These are phyloP conservation scores for Kernera saxatilis DNA, from an alignment of 345 rosid species.

Conservation along the genomic window DNA sequence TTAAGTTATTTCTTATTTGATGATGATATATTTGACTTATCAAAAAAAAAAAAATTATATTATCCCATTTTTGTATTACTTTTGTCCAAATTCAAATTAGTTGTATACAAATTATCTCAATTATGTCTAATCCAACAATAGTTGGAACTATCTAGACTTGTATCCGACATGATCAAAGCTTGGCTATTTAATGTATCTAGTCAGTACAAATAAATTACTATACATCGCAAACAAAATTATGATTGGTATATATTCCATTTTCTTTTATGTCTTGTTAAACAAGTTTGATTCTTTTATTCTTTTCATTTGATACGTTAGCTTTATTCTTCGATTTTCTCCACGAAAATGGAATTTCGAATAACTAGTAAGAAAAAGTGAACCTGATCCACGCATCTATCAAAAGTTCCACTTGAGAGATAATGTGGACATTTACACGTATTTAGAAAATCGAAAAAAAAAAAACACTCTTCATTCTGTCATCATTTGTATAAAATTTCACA, in stretches of 20 bases:
- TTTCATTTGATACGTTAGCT: neutral
- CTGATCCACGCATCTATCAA: neutral
- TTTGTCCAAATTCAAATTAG: neutral
- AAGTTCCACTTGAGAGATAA: too few relatives aligned
- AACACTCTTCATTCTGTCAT: neutral
- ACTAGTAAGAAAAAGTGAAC: neutral
- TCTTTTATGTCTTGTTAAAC: neutral
- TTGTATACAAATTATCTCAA: neutral
- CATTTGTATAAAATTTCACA: neutral
- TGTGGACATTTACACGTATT: too few relatives aligned
- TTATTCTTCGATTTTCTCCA: constrained; percentile 10
- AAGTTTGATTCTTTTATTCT: constrained; percentile 17
- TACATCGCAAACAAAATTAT: neutral
- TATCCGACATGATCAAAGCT: neutral
- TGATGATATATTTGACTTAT: neutral
- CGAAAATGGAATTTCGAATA: neutral
- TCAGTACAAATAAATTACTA: neutral
- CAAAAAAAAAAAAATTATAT: neutral
- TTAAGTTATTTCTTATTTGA: neutral
- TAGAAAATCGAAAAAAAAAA: neutral
- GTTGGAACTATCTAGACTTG: neutral
- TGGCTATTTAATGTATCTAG: neutral
- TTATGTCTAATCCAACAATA: neutral
- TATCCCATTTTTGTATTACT: neutral
- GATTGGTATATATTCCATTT: constrained; percentile 2